These are phyloP conservation scores for Colletotrichum liaoningense DNA, from an alignment of 2,329 filamentous ascomycete genomes.

Conservation along the genomic window DNA sequence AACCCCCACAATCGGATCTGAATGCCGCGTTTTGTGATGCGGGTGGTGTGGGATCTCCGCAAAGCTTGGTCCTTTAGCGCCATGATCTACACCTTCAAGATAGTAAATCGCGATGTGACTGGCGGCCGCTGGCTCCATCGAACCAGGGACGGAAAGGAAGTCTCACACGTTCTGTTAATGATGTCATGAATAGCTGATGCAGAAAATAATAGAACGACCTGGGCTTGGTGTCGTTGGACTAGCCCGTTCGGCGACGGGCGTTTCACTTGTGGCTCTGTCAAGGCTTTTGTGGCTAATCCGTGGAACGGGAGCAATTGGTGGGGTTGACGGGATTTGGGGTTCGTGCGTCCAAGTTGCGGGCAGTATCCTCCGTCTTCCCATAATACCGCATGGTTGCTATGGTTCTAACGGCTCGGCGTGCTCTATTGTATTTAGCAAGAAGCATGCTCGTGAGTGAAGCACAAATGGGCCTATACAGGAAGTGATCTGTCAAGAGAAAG, in stretches of 20 bases:
- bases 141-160: background rate
- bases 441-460: background rate
- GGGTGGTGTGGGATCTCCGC: background rate
- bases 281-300: too few relatives aligned
- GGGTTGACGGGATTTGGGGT: background rate
- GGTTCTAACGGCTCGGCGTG: background rate
- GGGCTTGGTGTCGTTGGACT: background rate
- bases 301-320: background rate
- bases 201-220: background rate
- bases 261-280: background rate
- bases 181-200: background rate
- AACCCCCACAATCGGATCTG: background rate
- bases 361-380: background rate
- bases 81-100: slow-evolving; percentile 8
- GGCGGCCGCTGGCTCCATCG: background rate
- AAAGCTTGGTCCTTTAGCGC: slow-evolving; percentile 5
- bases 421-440: background rate
- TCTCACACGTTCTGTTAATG: background rate
- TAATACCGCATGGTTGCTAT: background rate
- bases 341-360: background rate
- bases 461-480: background rate
- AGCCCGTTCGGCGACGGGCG: background rate
- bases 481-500: background rate
- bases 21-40: background rate
- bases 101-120: slow-evolving; percentile 3